phyloP scores from a whole-genome alignment of 1,284 basidiomycete species.

The Cryptococcus sp. region DNA sequence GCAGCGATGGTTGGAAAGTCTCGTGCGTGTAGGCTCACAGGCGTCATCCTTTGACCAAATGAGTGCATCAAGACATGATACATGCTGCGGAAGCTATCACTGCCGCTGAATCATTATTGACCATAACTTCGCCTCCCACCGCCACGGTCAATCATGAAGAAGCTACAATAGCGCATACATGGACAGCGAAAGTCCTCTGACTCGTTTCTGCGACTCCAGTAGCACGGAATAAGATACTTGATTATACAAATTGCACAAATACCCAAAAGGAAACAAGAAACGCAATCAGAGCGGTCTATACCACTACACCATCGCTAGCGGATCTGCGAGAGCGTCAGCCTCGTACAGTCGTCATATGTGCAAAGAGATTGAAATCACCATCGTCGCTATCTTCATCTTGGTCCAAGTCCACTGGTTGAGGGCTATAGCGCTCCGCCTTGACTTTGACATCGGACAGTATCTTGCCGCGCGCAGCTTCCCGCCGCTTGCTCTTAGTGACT shows the following conservation, averaged over 20 bases:
- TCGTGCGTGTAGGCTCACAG: no score
- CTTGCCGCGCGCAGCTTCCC: background rate
- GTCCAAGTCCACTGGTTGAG: conserved; percentile 2
- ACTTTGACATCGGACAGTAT: conserved; percentile 8
- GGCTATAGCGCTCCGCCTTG: conserved; percentile 23
- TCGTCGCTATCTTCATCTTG: conserved; percentile 15
- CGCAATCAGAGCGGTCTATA: background rate
- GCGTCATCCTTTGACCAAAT: no score
- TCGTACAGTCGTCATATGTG: background rate
- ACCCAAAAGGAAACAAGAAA: background rate
- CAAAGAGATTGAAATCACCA: conserved; percentile 15
- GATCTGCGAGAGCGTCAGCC: conserved; percentile 7
- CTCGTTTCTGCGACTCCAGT: no score
- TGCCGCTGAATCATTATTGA: no score
- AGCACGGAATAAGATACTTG: no score
- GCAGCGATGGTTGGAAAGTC: no score
- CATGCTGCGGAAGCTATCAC: no score
- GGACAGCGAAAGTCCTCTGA: no score
- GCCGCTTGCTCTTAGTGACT: conserved; percentile 3
- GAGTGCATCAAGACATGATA: no score
- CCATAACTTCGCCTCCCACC: no score
- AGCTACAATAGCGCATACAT: no score
- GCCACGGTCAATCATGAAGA: no score
- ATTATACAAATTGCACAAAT: background rate
- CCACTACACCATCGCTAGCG: conserved; percentile 11